These are phyloP conservation scores for Strobilomyces dryophilus DNA, from an alignment of 768 basidiomycete species.

Conservation along the genomic window DNA sequence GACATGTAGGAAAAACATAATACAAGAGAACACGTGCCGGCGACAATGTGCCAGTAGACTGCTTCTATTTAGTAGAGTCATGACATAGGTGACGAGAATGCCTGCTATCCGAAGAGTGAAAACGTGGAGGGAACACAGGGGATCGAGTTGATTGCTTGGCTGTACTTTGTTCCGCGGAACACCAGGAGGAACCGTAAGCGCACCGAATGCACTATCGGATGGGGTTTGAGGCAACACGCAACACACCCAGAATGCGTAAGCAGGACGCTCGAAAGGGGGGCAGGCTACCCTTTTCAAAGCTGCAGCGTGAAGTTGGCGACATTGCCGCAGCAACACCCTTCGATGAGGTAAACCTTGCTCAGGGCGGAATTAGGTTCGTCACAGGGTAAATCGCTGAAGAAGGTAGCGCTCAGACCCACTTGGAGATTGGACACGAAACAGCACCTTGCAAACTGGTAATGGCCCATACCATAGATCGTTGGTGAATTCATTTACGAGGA, in stretches of 20 bases:
- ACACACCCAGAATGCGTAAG: constrained; percentile 12
- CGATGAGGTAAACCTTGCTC: constrained; percentile 1
- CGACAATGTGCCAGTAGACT: constrained; percentile 1
- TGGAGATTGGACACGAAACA: constrained; percentile 1
- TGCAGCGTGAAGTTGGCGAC: constrained; percentile 11
- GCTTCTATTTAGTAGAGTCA: not conserved
- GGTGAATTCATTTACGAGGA: constrained; percentile 17
- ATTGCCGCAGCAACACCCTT: constrained; percentile 5
- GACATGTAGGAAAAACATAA: not conserved
- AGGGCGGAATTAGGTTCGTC: constrained; percentile 2
- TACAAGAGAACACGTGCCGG: constrained; percentile 7
- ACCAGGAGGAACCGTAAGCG: not conserved
- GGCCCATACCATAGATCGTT: constrained; percentile 1
- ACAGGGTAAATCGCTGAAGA: constrained; percentile 9
- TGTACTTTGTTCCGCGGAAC: constrained; percentile 15
- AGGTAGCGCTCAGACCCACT: not conserved
- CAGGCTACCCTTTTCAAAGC: constrained; percentile 1
- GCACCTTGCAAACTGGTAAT: constrained; percentile 2
- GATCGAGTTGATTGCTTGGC: constrained; percentile 5
- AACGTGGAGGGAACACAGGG: constrained; percentile 6
- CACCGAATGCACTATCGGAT: constrained; percentile 5
- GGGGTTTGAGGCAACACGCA: constrained; percentile 13
- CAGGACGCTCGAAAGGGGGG: constrained; percentile 7
- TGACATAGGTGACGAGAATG: not conserved
- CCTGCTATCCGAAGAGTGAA: not conserved